Evolutionary conservation across 345 rosid species (phyloP), one percentile per base, ranked within the genome.

Genomic region (Euphorbia pulcherrima): DNA sequence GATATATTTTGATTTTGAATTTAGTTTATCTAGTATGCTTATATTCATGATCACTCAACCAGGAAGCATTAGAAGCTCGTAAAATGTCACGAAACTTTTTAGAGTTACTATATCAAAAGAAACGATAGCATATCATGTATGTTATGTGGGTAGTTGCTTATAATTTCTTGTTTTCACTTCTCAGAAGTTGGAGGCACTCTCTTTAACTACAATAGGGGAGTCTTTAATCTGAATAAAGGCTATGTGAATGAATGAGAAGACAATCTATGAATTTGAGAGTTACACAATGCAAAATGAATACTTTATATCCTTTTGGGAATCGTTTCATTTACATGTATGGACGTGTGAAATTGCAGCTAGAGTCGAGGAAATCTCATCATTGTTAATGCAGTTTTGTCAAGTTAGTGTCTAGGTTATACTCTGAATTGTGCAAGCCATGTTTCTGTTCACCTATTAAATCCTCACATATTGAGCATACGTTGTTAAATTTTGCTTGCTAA

Each of bases 1-100:
- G 44, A 21, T 58, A 18, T 16, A 53, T 70, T 68, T 62, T 8
- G 51, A 64, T 44, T 67, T 11, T 58, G 26, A 37, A 61, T 68
- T 26, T 33, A 54, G 47, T 29, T 69, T 33, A 63, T 63, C 14
- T 63, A 46, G 54, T 44, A 12, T 26, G 67, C 16, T 4, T 21
- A 40, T 40, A 23, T 12, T 24, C 26, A 44, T 33, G 46, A 54
- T 28, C 6, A 18, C 44, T 52, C 59, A n/a, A 53, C 26, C 46
- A 68, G 41, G 48, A 40, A 12, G 18, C 20, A 39, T 10, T 54
- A 29, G 8, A 3, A 4, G 37, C 13, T 51, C 27, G 35, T 48
- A 20, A 23, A 17, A 18, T 35, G 20, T 18, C 5, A 48, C 18
- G 35, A 35, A 48, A 46, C 14, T 28, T 30, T 0, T 60, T 51